Evolutionary conservation across 345 rosid species (phyloP).

Genomic region (Arabidopsis thaliana): TAIR10.1 NC_003070.9:970001-970500

Average conservation of each 20-base stretch:
- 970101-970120: background rate
- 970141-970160: slow-evolving; percentile 7
- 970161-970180: slow-evolving; percentile 13
- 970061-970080: slow-evolving; percentile 15
- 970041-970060: slow-evolving; percentile 39
- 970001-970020: slow-evolving; percentile 42
- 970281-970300: background rate
- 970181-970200: slow-evolving; percentile 25
- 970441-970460: slow-evolving; percentile 1
- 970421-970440: slow-evolving; percentile 28
- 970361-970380: background rate
- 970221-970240: slow-evolving; percentile 38
- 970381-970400: background rate
- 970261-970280: slow-evolving; percentile 7
- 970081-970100: slow-evolving; percentile 26
- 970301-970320: background rate
- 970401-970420: slow-evolving; percentile 19
- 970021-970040: slow-evolving; percentile 39
- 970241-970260: background rate
- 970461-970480: slow-evolving; percentile 28
- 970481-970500: slow-evolving; percentile 80
- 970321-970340: slow-evolving; percentile 37
- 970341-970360: slow-evolving; percentile 30
- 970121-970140: background rate
- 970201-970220: slow-evolving; percentile 34